Evolutionary conservation across 2,329 filamentous ascomycete genomes (phyloP).

Genomic region (Paecilomyces variotii): DNA sequence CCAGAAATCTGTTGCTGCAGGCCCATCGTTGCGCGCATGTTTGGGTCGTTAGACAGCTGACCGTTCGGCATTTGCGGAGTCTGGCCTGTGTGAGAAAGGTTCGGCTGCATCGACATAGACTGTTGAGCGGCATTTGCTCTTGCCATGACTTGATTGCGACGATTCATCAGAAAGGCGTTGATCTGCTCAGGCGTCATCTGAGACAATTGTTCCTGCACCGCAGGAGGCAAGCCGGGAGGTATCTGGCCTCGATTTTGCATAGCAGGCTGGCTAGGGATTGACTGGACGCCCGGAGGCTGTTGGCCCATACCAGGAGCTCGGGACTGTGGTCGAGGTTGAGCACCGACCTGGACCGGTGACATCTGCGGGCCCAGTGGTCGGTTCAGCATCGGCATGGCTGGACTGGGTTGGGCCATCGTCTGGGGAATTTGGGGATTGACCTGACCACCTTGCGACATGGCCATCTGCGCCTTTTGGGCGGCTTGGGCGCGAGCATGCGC

Average conservation of each 20-base stretch:
- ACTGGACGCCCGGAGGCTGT: constrained; percentile 18
- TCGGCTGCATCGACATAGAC: constrained; percentile 21
- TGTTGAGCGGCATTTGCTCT: constrained; percentile 23
- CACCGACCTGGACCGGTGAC: constrained; percentile 26
- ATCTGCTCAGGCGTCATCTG: constrained; percentile 30
- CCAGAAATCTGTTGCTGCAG: constrained; percentile 26
- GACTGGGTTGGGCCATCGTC: constrained; percentile 32
- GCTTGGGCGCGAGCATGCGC: constrained; percentile 35
- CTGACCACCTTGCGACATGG: constrained; percentile 40
- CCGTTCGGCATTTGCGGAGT: constrained; percentile 21
- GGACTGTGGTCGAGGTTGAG: constrained; percentile 27
- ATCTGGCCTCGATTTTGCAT: constrained; percentile 28
- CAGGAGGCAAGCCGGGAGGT: constrained; percentile 25
- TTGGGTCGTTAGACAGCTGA: constrained; percentile 25
- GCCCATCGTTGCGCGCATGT: constrained; percentile 26
- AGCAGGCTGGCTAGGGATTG: constrained; percentile 17
- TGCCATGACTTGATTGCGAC: constrained; percentile 23
- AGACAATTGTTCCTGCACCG: constrained; percentile 26
- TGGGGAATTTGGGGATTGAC: constrained; percentile 30
- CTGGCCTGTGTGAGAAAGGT: constrained; percentile 24
- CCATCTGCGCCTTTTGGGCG: constrained; percentile 39
- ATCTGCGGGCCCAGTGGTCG: constrained; percentile 34
- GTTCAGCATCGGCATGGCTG: constrained; percentile 36
- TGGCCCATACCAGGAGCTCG: constrained; percentile 25
- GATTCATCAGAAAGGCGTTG: constrained; percentile 22